phyloP scores from a whole-genome alignment of 345 rosid genomes.

The Diplotaxis tenuifolia region DNA sequence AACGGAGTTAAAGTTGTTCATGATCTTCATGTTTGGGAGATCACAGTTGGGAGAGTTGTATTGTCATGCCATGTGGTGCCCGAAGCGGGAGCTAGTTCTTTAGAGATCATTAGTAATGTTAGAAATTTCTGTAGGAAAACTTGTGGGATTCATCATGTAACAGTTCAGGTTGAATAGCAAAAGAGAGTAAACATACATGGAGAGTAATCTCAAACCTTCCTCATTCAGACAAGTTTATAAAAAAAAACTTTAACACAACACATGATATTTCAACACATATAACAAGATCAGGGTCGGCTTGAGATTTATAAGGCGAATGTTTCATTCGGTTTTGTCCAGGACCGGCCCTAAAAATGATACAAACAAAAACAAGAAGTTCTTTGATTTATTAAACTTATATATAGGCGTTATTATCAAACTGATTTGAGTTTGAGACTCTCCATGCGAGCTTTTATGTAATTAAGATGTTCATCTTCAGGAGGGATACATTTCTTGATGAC shows the following conservation, averaged over 20 bases:
- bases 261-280: neutral
- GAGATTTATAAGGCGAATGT: no score
- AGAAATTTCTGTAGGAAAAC: constrained; percentile 54
- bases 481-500: constrained; percentile 32
- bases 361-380: neutral
- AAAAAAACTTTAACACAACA: neutral
- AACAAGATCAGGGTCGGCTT: no score
- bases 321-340: no score
- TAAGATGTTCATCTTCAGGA: constrained; percentile 30
- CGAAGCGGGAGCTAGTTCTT: constrained; percentile 48
- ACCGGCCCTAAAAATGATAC: no score
- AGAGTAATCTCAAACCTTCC: neutral
- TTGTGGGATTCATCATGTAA: constrained; percentile 62
- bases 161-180: constrained; percentile 64
- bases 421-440: constrained; percentile 16
- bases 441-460: constrained; percentile 26
- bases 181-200: neutral
- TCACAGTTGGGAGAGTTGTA: constrained; percentile 62
- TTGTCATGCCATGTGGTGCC: constrained; percentile 68
- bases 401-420: neutral
- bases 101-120: constrained; percentile 47
- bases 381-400: neutral
- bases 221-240: neutral
- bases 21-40: no score
- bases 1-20: no score